Evolutionary conservation across 2,329 filamentous ascomycete species (phyloP).

Genomic region (Fusarium mundagurra): DNA sequence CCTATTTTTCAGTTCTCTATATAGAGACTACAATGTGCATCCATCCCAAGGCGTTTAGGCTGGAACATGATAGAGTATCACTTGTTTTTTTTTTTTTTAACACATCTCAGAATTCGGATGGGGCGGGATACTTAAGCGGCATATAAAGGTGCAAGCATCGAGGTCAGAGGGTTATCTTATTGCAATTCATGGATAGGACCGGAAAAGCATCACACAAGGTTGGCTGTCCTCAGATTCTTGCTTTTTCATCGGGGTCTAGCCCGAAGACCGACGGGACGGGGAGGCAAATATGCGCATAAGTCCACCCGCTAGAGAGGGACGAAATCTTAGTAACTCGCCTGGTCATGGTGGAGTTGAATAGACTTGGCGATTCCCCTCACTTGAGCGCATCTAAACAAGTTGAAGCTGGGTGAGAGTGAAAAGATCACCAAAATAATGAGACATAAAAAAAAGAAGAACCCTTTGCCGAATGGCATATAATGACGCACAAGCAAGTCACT

Average conservation of each 20-base stretch:
- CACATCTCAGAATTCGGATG: slow-evolving; percentile 38
- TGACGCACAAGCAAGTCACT: slow-evolving; percentile 35
- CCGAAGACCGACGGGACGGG: slow-evolving; percentile 7
- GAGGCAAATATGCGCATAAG: slow-evolving; percentile 25
- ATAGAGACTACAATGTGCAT: slow-evolving; percentile 38
- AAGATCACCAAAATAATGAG: slow-evolving; percentile 15
- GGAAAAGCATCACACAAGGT: slow-evolving; percentile 23
- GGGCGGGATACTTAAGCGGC: slow-evolving; percentile 32
- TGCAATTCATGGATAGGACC: slow-evolving; percentile 21
- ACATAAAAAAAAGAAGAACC: slow-evolving; percentile 5
- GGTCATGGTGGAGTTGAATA: slow-evolving; percentile 30
- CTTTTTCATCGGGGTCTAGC: slow-evolving; percentile 22
- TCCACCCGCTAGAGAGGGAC: slow-evolving; percentile 24
- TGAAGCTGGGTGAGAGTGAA: slow-evolving; percentile 9
- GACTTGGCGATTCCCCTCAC: slow-evolving; percentile 34
- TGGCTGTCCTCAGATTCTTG: slow-evolving; percentile 25
- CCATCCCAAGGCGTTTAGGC: slow-evolving; percentile 46
- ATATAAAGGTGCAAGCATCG: slow-evolving; percentile 37
- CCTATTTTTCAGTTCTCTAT: slow-evolving; percentile 29
- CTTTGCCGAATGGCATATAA: slow-evolving; percentile 22
- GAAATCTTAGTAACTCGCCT: slow-evolving; percentile 29
- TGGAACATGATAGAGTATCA: slow-evolving; percentile 46
- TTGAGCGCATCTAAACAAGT: slow-evolving; percentile 20
- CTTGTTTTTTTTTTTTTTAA: slow-evolving; percentile 9
- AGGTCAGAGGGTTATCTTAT: slow-evolving; percentile 20